These are phyloP conservation scores for Candida ipomoeae DNA, from an alignment of 805 yeast genomes.

Conservation along the genomic window DNA sequence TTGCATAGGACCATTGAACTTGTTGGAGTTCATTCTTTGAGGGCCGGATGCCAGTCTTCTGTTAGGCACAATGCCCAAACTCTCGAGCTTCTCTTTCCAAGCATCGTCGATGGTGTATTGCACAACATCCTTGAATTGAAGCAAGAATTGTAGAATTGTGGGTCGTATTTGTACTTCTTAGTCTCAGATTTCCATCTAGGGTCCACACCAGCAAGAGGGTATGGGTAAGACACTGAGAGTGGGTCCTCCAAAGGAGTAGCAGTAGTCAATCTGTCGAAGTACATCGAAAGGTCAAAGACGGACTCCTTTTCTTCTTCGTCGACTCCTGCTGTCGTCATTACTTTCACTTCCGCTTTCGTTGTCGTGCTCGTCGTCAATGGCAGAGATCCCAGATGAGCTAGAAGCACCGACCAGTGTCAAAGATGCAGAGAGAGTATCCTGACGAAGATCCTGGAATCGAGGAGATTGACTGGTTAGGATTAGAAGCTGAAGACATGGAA, in stretches of 20 bases:
- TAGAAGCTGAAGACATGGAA: too few relatives aligned
- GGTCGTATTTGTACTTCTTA: conserved; percentile 62
- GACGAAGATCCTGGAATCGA: too few relatives aligned
- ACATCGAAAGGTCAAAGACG: conserved; percentile 48
- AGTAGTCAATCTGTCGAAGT: conserved; percentile 44
- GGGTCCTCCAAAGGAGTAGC: conserved; percentile 56
- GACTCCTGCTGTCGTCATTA: conserved; percentile 8
- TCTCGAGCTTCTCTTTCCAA: conserved; percentile 49
- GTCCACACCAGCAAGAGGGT: conserved; percentile 48
- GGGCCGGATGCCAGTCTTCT: conserved; percentile 18
- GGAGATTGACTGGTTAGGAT: too few relatives aligned
- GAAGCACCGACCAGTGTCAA: too few relatives aligned
- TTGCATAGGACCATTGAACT: conserved; percentile 27
- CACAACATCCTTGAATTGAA: conserved; percentile 66
- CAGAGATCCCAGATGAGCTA: too few relatives aligned
- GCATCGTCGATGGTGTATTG: conserved; percentile 58
- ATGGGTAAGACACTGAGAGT: conserved; percentile 52
- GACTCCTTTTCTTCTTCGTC: conserved; percentile 20
- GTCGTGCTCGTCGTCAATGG: conserved; percentile 6
- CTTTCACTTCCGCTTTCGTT: conserved; percentile 11
- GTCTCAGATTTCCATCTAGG: conserved; percentile 35
- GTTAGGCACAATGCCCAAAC: conserved; percentile 35
- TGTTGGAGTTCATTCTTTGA: conserved; percentile 34
- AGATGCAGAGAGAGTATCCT: too few relatives aligned
- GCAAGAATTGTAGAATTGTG: conserved; percentile 70